Base-by-base conservation (phyloP, 805 yeast genomes). In the Ogataea nonfermentans region DNA sequence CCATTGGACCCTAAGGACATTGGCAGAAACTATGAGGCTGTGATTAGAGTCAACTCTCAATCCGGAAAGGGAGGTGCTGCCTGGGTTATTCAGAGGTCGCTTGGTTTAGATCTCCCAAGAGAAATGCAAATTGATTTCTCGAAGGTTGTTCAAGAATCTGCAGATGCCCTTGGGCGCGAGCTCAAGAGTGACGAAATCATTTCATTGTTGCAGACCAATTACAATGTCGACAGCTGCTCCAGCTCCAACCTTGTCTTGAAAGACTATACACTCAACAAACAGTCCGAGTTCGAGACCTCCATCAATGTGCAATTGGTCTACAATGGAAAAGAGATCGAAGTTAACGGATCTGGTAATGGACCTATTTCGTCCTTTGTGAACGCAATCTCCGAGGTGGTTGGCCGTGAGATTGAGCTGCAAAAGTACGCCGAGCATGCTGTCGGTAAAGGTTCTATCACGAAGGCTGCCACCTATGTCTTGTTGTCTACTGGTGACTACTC, bases 51-150 rank as follows among this genome's bases (percentile, higher is more conserved):
- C 55, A 83, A 83, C 67, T 83, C 91, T 15, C 91, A 83, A 66
- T 79, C 87, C n/a, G 91, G 91, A 62, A 83, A 83, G 63, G 91
- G 91, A 58, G 91, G 91, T 63, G 87, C 90, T 32, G 87, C 90
- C 15, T 83, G 91, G 91, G 78, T 83, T 41, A 72, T 83, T 47
- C 73, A 81, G 56, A 73, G 85, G 65, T 68, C 84, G 23, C 65
- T 81, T 51, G 89, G 86, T 46, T 67, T 83, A 51, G 91, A 83
- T 56, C 66, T 83, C 47, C 91, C 91, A 59, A 75, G 88, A 67
- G 68, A 67, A 40, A 66, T 83, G 63, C 91, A 83, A 67, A 76
- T 83, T 40, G 72, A 72, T 43, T 83, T 83, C 63, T 80, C 88
- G 10, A 67, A 70, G 20, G 63, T 74, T 44, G 88, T 83, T 29